Evolutionary conservation across 495 filamentous ascomycete genomes (phyloP), one percentile per base, ranked within the genome.

Genomic region (Daldinia bambusicola): DNA sequence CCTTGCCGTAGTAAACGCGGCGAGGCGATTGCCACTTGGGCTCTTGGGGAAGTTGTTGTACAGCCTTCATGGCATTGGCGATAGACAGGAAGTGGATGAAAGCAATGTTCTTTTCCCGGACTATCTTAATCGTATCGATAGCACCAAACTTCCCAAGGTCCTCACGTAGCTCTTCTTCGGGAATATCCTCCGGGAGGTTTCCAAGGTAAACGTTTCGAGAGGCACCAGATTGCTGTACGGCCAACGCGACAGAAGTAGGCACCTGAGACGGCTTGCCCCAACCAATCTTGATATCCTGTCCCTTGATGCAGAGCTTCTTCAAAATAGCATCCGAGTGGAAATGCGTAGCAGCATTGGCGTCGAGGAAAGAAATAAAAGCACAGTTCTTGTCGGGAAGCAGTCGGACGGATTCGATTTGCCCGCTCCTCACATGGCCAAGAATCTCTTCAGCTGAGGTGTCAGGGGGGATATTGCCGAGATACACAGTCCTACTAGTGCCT

Each of bases 251-350:
- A 18, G 96, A 98, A 2, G 95, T 98, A 3, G 95, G 95, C 4
- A 99, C 96, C 82, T 97, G 96, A 9, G 96, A 98, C 12, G 95
- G 95, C 79, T 99, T 99, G 31, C 95, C 95, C 95, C 95, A 99
- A 70, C 95, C 95, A 72, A 99, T 92, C 86, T 99, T 99, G 85
- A 99, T 97, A 80, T 99, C 95, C 80, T 98, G 95, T 20, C 96
- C 96, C 78, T 94, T 92, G 82, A 99, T 95, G 66, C 95, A 92
- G 74, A 99, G 88, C 83, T 98, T 98, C 86, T 99, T 99, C 86
- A 99, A 88, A 76, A 99, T 98, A 63, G 95, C 95, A 85, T 99
- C 95, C 31, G 95, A 99, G 84, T 99, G 95, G 82, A 99, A 99
- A 79, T 99, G 95, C 22, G 94, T 97, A 52, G 95, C 95, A 31